Base-by-base conservation (phyloP, 108 stramenopile species). In the Pelagomonas calceolata region DNA sequence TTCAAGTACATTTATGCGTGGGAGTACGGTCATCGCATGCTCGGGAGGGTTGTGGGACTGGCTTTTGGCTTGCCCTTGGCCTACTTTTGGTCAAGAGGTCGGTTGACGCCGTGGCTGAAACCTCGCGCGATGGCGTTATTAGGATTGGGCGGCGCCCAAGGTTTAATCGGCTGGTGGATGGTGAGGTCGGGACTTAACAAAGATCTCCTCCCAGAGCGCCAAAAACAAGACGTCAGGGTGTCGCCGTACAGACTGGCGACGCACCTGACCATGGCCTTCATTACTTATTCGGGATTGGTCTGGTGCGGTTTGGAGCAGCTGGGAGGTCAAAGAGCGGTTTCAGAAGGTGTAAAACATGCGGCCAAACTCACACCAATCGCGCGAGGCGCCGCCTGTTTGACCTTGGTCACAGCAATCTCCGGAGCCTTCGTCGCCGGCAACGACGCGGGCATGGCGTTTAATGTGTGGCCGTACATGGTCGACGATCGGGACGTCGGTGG, bases 161-260 rank as follows among this genome's bases (percentile, higher is more conserved):
- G 99, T 0, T 75, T 96, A 65, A 94, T 99, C 29, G 99, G 99
- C 31, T 99, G 99, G 99, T 99, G 99, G 99, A 99, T 99, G 99
- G 99, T 99, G 63, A 91, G 93, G 84, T 89, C 87, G 31, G 99
- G 99, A 26, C 78, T 99, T 34, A 93, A 94, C 35, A 43, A 5
- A 12, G 9, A 43, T 5, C 64, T 73, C 21, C 21, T 26, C 7
- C 51, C 51, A 26, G 51, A 60, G 51, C 5, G 12, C 9, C 32
- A 51, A 30, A 0, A n/a, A 15, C 87, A 95, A 67, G 93, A 95
- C 77, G 95, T 98, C 73, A 91, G 99, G 33, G 99, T 99, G 18
- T 84, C 82, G 70, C 99, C 99, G 1, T 85, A 96, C 76, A 81
- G 99, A 15, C 83, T 99, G 64, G 92, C 99, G 21, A 75, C 97